Evolutionary conservation across 768 basidiomycete species (phyloP).

Genomic region (Psilocybe subaeruginosa): DNA sequence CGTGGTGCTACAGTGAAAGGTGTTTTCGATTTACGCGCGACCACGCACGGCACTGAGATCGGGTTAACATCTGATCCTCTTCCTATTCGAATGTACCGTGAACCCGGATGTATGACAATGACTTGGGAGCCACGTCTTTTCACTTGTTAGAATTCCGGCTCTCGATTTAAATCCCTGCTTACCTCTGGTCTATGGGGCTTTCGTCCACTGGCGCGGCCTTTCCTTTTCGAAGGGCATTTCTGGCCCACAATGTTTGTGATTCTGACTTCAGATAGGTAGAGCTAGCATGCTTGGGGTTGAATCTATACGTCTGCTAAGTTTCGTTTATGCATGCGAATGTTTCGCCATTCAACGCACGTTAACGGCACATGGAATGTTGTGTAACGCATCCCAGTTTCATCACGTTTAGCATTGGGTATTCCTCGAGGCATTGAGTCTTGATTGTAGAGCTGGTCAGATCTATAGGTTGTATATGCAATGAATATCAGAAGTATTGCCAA

Average conservation of each 20-base stretch:
- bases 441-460: too few species aligned
- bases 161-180: slow-evolving; percentile 16
- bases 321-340: not conserved
- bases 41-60: slow-evolving; percentile 66
- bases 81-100: slow-evolving; percentile 72
- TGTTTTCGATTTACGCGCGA: slow-evolving; percentile 64
- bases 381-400: slow-evolving; percentile 82
- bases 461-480: too few species aligned
- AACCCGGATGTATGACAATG: slow-evolving; percentile 81
- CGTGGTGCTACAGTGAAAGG: slow-evolving; percentile 45
- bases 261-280: slow-evolving; percentile 82
- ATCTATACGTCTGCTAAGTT: slow-evolving; percentile 40
- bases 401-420: slow-evolving; percentile 77
- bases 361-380: slow-evolving; percentile 83
- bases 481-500: too few species aligned
- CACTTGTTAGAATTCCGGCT: slow-evolving; percentile 24
- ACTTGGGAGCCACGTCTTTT: slow-evolving; percentile 76
- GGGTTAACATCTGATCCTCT: slow-evolving; percentile 79
- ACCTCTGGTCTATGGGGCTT: slow-evolving; percentile 51
- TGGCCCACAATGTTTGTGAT: slow-evolving; percentile 70
- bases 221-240: slow-evolving; percentile 61
- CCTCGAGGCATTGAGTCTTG: slow-evolving; percentile 69
- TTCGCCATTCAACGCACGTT: slow-evolving; percentile 44
- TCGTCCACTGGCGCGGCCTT: slow-evolving; percentile 47
- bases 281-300: slow-evolving; percentile 80